Evolutionary conservation across 1,139 yeast genomes (phyloP).

Genomic region (Wickerhamomyces sp.): DNA sequence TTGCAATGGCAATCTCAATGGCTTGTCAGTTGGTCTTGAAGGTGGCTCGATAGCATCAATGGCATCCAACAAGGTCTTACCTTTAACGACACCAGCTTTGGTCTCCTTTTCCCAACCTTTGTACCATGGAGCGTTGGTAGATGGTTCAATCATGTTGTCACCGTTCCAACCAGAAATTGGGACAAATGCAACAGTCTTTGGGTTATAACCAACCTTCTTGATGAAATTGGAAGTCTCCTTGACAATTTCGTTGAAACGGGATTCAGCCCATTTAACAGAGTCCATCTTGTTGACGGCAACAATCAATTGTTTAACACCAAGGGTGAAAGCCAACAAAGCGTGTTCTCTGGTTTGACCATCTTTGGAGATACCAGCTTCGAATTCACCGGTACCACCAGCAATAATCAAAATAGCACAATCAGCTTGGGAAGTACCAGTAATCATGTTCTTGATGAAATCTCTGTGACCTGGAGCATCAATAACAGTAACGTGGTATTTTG

Average conservation of each 20-base stretch:
- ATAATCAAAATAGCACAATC: slow-evolving; percentile 96
- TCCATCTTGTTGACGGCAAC: slow-evolving; percentile 99
- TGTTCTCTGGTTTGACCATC: slow-evolving; percentile 99
- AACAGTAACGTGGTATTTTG: slow-evolving; percentile 93
- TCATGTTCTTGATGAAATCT: slow-evolving; percentile 97
- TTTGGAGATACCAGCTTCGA: slow-evolving; percentile 98
- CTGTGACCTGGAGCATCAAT: slow-evolving; percentile 99
- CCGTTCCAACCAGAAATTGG: slow-evolving; percentile 99
- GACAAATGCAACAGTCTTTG: slow-evolving; percentile 78
- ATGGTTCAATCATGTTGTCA: slow-evolving; percentile 83
- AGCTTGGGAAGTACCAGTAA: slow-evolving; percentile 99
- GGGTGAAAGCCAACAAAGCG: slow-evolving; percentile 94
- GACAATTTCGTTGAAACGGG: slow-evolving; percentile 86
- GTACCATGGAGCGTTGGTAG: slow-evolving; percentile 83
- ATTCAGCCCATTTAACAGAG: slow-evolving; percentile 95
- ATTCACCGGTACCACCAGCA: slow-evolving; percentile 98
- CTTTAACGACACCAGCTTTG: slow-evolving; percentile 73
- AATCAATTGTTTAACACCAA: slow-evolving; percentile 90
- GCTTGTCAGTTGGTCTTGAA: slow-evolving; percentile 80
- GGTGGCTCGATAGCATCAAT: slow-evolving; percentile 86
- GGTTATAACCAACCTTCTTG: slow-evolving; percentile 75
- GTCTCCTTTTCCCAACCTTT: slow-evolving; percentile 83
- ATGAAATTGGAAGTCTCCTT: slow-evolving; percentile 72
- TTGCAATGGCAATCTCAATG: slow-evolving; percentile 87
- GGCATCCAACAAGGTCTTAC: slow-evolving; percentile 86